Evolutionary conservation across 164 flowering plant genomes (phyloP).

Genomic region (Nymphaea colorata): DNA sequence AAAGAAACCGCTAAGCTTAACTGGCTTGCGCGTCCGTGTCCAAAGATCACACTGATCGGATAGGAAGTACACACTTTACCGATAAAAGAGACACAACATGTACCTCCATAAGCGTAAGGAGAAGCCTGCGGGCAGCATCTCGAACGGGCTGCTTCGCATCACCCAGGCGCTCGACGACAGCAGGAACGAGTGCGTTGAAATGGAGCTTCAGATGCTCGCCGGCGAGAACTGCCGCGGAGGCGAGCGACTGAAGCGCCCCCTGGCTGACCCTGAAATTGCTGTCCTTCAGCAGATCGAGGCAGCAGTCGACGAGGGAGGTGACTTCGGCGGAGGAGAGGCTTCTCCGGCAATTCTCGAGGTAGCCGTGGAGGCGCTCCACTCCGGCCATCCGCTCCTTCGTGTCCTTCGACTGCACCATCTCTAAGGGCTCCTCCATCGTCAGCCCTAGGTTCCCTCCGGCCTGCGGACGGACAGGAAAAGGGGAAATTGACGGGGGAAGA

Average conservation of each 20-base stretch:
- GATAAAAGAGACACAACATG: neutral
- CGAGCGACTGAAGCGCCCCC: constrained; percentile 75
- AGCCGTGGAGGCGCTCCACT: constrained; percentile 72
- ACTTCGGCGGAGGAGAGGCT: constrained; percentile 50
- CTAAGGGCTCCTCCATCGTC: constrained; percentile 87
- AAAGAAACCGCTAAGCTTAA: too few species aligned
- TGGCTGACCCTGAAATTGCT: constrained; percentile 75
- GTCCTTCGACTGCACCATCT: constrained; percentile 85
- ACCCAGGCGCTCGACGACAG: constrained; percentile 83
- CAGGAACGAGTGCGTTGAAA: constrained; percentile 86
- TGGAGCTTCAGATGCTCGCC: constrained; percentile 90
- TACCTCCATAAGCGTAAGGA: constrained; percentile 98
- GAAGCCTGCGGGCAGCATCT: constrained; percentile 77
- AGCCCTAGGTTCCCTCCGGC: neutral
- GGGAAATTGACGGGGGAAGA: neutral
- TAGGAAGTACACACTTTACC: neutral
- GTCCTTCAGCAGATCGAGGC: constrained; percentile 88
- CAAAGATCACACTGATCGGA: neutral
- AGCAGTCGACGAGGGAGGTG: constrained; percentile 72
- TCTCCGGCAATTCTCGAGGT: constrained; percentile 77
- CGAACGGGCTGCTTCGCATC: constrained; percentile 93
- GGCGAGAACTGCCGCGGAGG: constrained; percentile 89
- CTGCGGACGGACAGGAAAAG: neutral
- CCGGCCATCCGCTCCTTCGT: constrained; percentile 99
- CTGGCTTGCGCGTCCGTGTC: too few species aligned